Evolutionary conservation across 106 monocot species (phyloP).

Genomic region (Triglochin maritima): DNA sequence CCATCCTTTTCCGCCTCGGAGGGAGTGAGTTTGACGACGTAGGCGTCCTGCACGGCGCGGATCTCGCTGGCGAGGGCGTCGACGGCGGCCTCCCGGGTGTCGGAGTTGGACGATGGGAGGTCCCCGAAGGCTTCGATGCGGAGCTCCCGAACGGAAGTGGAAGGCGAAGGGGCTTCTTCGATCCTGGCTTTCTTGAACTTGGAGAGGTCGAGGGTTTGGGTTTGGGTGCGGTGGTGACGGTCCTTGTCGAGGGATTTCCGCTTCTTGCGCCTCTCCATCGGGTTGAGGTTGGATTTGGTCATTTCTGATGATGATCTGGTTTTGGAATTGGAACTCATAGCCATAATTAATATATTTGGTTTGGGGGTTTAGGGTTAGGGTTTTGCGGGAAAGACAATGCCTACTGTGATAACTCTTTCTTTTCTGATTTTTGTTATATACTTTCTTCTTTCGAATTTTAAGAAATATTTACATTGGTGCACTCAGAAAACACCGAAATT

Average conservation of each 20-base stretch:
- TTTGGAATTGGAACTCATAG: too few relatives aligned
- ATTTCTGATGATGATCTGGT: too few relatives aligned
- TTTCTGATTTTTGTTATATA: too few relatives aligned
- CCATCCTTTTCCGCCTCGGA: slow-evolving; percentile 82
- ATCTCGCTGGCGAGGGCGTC: slow-evolving; percentile 46
- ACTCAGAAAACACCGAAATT: too few relatives aligned
- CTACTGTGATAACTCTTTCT: too few relatives aligned
- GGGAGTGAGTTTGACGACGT: slow-evolving; percentile 23
- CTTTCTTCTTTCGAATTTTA: too few relatives aligned
- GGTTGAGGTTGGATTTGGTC: not conserved
- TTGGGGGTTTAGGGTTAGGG: too few relatives aligned
- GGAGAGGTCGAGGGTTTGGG: not conserved
- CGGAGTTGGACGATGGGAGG: slow-evolving; percentile 40
- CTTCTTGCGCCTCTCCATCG: slow-evolving; percentile 4
- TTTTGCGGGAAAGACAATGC: too few relatives aligned
- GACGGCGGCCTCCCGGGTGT: slow-evolving; percentile 44
- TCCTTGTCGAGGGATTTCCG: slow-evolving; percentile 5
- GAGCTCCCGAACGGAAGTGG: slow-evolving; percentile 31
- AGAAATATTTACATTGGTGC: too few relatives aligned
- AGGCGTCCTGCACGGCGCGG: slow-evolving; percentile 45
- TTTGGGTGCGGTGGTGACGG: not conserved
- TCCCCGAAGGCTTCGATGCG: slow-evolving; percentile 57
- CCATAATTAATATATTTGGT: too few relatives aligned
- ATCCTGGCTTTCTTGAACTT: slow-evolving; percentile 1
- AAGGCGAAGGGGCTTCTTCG: not conserved